Base-by-base conservation (phyloP, 2,329 filamentous ascomycete species). In the Ilyonectria destructans region DNA sequence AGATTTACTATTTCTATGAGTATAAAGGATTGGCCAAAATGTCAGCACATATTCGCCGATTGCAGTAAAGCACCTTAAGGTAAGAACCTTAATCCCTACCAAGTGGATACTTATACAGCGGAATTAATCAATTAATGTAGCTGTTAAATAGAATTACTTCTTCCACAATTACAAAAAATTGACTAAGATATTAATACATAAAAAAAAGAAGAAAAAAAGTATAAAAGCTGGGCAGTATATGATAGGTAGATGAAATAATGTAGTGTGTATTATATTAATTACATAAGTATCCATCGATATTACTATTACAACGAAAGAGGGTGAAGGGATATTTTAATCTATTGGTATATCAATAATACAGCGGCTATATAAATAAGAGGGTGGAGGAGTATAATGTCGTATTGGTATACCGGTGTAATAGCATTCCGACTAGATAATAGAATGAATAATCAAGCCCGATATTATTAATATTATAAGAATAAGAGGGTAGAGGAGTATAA, bases 241-340 rank as follows among this genome's bases (percentile, higher is more conserved):
- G 4, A 23, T 23, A 23, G 23, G 3, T 23, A 23, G 23, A 23
- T 23, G 3, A 23, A 23, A 23, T 23, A 23, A 23, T 1, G 1
- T 35, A 1, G 33, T 51, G 46, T 51, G 2, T 51, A 51, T 51
- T 51, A 51, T 51, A 26, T 51, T 12, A 51, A 51, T 51, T 19
- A 51, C 2, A 26, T 51, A 35, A 35, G 46, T 51, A 6, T 12
- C 46, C 2, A 23, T 51, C 9, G 45, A 19, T 59, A 6, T 59
- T 59, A 59, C 29, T n/a, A 59, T 59, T 59, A 51, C 29, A 59
- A 59, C 6, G 57, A 59, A 59, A 59, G 57, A 26, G 57, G 45
- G 57, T 59, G 19, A 59, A 59, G 57, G 57, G 29, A 59, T 59
- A 59, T 59, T 59, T 40, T 59, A 12, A 51, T 59, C 57, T 59